Conservation (phyloP, 768 basidiomycete species). For the Leccinum pellstonianum region DNA sequence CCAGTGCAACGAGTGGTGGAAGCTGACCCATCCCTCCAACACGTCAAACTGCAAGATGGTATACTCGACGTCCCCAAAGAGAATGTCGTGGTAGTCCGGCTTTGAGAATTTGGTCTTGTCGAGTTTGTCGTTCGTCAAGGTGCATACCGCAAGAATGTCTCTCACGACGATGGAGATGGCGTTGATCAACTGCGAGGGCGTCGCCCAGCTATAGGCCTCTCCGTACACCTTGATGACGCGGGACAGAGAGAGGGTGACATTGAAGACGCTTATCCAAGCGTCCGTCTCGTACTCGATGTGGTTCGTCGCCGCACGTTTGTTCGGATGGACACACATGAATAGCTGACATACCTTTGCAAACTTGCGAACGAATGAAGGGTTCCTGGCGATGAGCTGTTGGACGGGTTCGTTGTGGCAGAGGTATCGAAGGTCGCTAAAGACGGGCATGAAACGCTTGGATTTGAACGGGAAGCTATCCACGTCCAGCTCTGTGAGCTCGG, state of each 20-base stretch:
- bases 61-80: constrained; percentile 59
- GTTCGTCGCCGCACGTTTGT: constrained; percentile 72
- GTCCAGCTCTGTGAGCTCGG: constrained; percentile 49
- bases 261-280: constrained; percentile 95
- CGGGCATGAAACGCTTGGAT: constrained; percentile 93
- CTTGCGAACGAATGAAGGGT: constrained; percentile 63
- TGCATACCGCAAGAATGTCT: constrained; percentile 71
- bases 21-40: constrained; percentile 79
- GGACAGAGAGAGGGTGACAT: constrained; percentile 86
- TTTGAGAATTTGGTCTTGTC: constrained; percentile 65
- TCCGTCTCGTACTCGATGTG: constrained; percentile 98
- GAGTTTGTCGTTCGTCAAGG: constrained; percentile 61
- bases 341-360: constrained; percentile 79
- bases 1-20: constrained; percentile 93
- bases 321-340: constrained; percentile 93
- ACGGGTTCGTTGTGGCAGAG: constrained; percentile 80
- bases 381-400: constrained; percentile 71
- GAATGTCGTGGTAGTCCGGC: constrained; percentile 62
- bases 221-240: constrained; percentile 89
- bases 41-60: constrained; percentile 78
- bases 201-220: constrained; percentile 68
- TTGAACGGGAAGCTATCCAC: constrained; percentile 88
- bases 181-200: constrained; percentile 55
- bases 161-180: constrained; percentile 70
- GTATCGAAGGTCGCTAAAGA: constrained; percentile 89